Base-by-base conservation (phyloP, 2,329 filamentous ascomycete genomes). In the Fusarium duplospermum region DNA sequence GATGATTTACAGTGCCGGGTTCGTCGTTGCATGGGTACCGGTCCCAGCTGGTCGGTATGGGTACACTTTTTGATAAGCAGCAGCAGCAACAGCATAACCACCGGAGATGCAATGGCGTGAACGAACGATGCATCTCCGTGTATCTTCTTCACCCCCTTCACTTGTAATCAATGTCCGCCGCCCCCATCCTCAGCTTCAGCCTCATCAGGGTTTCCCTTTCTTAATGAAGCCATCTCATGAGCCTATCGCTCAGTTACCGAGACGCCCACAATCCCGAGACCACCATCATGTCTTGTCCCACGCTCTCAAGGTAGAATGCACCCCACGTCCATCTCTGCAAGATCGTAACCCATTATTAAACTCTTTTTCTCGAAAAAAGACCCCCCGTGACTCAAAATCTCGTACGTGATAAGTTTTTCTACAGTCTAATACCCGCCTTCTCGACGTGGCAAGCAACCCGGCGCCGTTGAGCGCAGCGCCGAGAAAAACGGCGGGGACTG, bases 251-350 rank as follows among this genome's bases (percentile, higher is more conserved):
- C 42, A 47, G 22, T 57, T 24, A 27, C 31, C 54, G 54, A 57
- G 20, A 20, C 14, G 6, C 52, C 50, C 31, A 59, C 31, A 40
- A 40, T 40, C 16, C 56, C 13, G 31, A 29, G 27, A 7, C 16
- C 18, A 10, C 24, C 50, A 20, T 54, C 27, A 36, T 22, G 20
- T 22, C 20, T 47, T 45, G 20, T 47, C 42, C 42, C 42, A 47
- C 42, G 42, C 16, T 38, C 13, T 42, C n/a, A 22, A 38, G 5
- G 24, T 24, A 22, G 22, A 27, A 58, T 69, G 62, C 58, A 77
- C 75, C 71, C 71, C 75, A 74, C 75, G 75, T 63, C 52, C 54
- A 73, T 64, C 35, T 72, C 40, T 22, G 18, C 60, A 13, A 54
- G 42, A 66, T 59, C 54, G 66, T 69, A 54, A 65, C 71, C 62